These are phyloP conservation scores for Casuarina glauca DNA, from an alignment of 306 rosid genomes.

Conservation along the genomic window DNA sequence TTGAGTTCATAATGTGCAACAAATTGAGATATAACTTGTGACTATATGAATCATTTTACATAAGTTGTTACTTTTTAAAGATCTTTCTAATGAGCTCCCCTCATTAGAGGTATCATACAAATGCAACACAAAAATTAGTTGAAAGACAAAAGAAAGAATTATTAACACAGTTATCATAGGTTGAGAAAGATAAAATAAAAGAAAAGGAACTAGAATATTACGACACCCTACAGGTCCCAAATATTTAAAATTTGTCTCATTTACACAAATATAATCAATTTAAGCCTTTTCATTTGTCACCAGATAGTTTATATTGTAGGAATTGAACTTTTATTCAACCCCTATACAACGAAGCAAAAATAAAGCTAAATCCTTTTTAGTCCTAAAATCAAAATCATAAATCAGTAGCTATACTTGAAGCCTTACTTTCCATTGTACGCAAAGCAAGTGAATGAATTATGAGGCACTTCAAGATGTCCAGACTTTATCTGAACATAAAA, in stretches of 20 bases:
- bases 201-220: not conserved
- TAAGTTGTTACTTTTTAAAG: not conserved
- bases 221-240: not conserved
- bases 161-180: too few relatives aligned
- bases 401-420: constrained; percentile 14
- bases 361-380: not conserved
- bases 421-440: constrained; percentile 47
- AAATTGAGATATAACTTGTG: not conserved
- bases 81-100: not conserved
- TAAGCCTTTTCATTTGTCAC: not conserved
- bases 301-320: not conserved
- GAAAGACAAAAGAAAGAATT: not conserved
- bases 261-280: not conserved
- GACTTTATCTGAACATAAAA: constrained; percentile 39
- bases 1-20: not conserved
- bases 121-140: not conserved
- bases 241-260: not conserved
- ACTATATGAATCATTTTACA: not conserved
- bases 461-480: too few relatives aligned
- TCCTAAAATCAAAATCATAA: constrained; percentile 14
- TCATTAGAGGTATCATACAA: not conserved
- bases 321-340: not conserved
- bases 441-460: constrained; percentile 53
- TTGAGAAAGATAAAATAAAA: too few relatives aligned
- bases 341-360: not conserved